Conservation (phyloP, 192 early-diverging fungal genomes). For the Fimicolochytrium jonesii region DNA sequence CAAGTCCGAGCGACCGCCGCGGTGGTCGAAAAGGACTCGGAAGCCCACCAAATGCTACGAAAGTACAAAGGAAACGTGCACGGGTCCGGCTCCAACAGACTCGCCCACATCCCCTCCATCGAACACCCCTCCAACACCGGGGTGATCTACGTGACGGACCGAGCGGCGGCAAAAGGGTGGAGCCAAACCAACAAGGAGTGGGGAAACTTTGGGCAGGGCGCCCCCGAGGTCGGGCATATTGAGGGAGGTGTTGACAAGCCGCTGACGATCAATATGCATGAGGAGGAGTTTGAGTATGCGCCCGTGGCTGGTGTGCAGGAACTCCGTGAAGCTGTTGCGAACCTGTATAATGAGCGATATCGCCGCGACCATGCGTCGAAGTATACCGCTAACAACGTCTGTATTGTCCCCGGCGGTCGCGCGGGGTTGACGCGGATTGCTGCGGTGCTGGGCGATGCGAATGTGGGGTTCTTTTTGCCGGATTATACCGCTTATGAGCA, state of each 20-base stretch:
- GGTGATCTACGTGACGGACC: constrained; percentile 55
- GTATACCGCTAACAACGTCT: constrained; percentile 53
- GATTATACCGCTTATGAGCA: constrained; percentile 38
- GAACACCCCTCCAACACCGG: constrained; percentile 45
- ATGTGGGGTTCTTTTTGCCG: constrained; percentile 56
- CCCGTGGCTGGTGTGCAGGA: constrained; percentile 41
- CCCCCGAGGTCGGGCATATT: constrained; percentile 46
- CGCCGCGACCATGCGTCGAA: constrained; percentile 36
- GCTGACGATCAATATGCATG: constrained; percentile 15
- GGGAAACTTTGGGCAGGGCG: constrained; percentile 46
- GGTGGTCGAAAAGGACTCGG: constrained; percentile 38
- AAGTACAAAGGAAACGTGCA: constrained; percentile 37
- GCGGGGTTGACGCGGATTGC: constrained; percentile 54
- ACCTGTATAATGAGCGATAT: constrained; percentile 48
- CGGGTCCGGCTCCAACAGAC: neutral
- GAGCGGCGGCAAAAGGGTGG: constrained; percentile 42
- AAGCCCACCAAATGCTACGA: constrained; percentile 36
- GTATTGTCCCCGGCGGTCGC: constrained; percentile 55
- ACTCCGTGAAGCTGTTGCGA: constrained; percentile 43
- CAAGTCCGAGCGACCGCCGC: too few species aligned
- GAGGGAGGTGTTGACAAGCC: constrained; percentile 28
- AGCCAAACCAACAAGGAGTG: constrained; percentile 32
- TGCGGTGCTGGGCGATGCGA: constrained; percentile 42
- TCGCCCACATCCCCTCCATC: constrained; percentile 25
- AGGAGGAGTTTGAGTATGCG: constrained; percentile 40